Base-by-base conservation (phyloP, 2,329 filamentous ascomycete species). In the Aspergillus pseudoviridinutans region DNA sequence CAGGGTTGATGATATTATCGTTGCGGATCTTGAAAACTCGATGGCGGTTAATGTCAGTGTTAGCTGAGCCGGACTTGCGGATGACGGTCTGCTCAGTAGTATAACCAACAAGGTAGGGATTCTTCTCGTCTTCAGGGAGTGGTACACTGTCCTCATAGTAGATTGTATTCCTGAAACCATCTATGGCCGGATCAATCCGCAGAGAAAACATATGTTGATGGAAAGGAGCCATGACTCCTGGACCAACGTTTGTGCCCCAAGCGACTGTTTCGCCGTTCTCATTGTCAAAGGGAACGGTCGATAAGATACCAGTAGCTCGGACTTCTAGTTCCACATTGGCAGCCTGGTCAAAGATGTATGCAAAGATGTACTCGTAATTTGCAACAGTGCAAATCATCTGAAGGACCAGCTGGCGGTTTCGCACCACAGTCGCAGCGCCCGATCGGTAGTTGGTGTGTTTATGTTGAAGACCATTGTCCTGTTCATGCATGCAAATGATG, bases 201-300 rank as follows among this genome's bases (percentile, higher is more conserved):
- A 87, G 78, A 3, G 82, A 86, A 75, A 92, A 91, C 70, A 91
- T 88, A 72, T 92, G 89, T 68, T 92, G 89, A 67, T 92, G 89
- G 72, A 89, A 85, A 0, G 80, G 78, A 2, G 87, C 88, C 35
- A 91, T 82, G 17, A 88, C 87, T 47, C 87, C 86, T 0, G 87
- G 86, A 58, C 87, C 85, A 4, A 90, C 86, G 44, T 88, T 82
- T 0, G 86, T 90, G 35, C 86, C 87, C 77, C 84, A 88, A 2
- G 84, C 82, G 3, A 88, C 85, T 12, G 82, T 81, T 52, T 86
- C 70, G 14, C 83, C 85, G 58, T 87, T 82, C 27, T 74, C 68
- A 53, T 77, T 75, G 57, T 89, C 86, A 61, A 89, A 86, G 3
- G 86, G 86, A 56, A 87, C 83, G 0, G 86, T 88, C 55, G 82